A percentile compares a stretch with the other conserved stretches of the same genome.
These are phyloP conservation scores for Lonicera japonica DNA, from an alignment of 129 eudicot species.

Conservation along the genomic window DNA sequence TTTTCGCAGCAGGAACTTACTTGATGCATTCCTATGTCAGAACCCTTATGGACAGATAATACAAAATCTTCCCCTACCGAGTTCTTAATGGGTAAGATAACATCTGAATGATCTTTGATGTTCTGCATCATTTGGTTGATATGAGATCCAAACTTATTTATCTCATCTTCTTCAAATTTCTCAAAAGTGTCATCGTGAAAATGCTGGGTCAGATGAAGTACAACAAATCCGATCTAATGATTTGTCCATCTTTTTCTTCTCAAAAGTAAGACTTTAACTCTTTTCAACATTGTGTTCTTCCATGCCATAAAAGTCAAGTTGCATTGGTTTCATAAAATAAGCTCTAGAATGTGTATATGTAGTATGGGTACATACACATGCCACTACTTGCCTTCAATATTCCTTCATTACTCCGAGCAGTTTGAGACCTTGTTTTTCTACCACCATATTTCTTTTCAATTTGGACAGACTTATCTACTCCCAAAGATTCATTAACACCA, in stretches of 20 bases:
- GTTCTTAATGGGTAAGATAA: constrained; percentile 10
- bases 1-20: too few relatives aligned
- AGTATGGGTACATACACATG: constrained; percentile 12
- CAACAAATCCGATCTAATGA: constrained; percentile 18
- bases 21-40: constrained; percentile 21
- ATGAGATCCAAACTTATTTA: constrained; percentile 8
- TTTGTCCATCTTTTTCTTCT: constrained; percentile 24
- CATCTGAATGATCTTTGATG: constrained; percentile 20
- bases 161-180: constrained; percentile 16
- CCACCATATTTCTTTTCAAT: constrained; percentile 18
- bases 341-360: constrained; percentile 19
- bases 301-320: constrained; percentile 42
- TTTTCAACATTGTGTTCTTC: constrained; percentile 32
- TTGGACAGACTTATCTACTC: constrained; percentile 14
- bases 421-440: constrained; percentile 14
- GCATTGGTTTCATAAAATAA: constrained; percentile 42
- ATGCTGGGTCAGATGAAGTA: constrained; percentile 21
- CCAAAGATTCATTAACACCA: constrained; percentile 18
- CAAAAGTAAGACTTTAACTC: constrained; percentile 11
- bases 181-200: constrained; percentile 16
- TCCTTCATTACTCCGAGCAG: constrained; percentile 1
- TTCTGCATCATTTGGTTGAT: constrained; percentile 12
- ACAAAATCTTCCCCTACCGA: constrained; percentile 15
- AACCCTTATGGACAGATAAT: constrained; percentile 10
- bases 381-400: constrained; percentile 17